phyloP scores from a whole-genome alignment of 2,329 filamentous ascomycete genomes.

The Talaromyces islandicus region DNA sequence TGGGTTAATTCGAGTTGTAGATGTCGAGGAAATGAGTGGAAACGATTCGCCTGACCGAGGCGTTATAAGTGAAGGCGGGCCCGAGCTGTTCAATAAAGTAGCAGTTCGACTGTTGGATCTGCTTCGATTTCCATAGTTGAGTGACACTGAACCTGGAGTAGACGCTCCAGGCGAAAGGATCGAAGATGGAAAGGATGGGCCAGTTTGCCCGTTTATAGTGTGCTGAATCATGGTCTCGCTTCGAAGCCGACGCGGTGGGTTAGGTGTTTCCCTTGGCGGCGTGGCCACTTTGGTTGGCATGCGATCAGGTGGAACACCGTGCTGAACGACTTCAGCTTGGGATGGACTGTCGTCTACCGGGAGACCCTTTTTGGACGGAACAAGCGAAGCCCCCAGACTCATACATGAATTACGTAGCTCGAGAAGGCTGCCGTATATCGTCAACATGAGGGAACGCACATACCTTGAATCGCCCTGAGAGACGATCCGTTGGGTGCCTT shows the following conservation, averaged over 20 bases:
- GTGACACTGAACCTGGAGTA: conserved; percentile 18
- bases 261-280: conserved; percentile 42
- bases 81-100: conserved; percentile 44
- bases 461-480: conserved; percentile 51
- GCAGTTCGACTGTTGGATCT: conserved; percentile 49
- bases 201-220: conserved; percentile 21
- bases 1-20: conserved; percentile 45
- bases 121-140: conserved; percentile 32
- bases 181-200: conserved; percentile 17
- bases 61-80: conserved; percentile 51
- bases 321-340: conserved; percentile 26
- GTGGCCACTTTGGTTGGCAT: conserved; percentile 29
- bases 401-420: conserved; percentile 56
- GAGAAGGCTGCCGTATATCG: conserved; percentile 52
- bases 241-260: conserved; percentile 40
- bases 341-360: conserved; percentile 20
- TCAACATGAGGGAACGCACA: conserved; percentile 53
- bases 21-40: conserved; percentile 41
- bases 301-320: conserved; percentile 21
- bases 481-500: conserved; percentile 47
- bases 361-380: conserved; percentile 20
- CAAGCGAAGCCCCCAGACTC: conserved; percentile 42
- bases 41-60: conserved; percentile 81
- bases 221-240: conserved; percentile 49
- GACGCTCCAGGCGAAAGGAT: conserved; percentile 27